Evolutionary conservation across 768 basidiomycete genomes (phyloP).

Genomic region (Naganishia friedmannii): DNA sequence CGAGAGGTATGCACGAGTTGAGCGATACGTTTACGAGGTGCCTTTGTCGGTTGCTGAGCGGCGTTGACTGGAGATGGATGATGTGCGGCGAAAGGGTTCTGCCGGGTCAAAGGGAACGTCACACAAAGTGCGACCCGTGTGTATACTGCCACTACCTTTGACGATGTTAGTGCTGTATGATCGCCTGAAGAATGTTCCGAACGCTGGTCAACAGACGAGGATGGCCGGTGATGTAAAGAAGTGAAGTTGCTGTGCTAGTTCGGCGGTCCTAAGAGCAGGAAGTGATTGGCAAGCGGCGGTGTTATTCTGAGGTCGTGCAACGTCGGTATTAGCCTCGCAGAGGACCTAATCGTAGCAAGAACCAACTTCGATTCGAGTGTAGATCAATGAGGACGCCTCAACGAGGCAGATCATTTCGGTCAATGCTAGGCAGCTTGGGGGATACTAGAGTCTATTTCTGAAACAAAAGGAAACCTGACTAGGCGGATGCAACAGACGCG

Average conservation of each 20-base stretch:
- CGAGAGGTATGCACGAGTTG: neutral
- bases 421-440: too few relatives aligned
- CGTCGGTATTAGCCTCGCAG: constrained; percentile 10
- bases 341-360: neutral
- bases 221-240: neutral
- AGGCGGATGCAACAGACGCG: neutral
- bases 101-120: neutral
- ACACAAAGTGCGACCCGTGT: neutral
- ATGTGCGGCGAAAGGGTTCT: neutral
- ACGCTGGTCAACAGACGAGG: neutral
- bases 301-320: too few relatives aligned
- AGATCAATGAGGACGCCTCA: neutral
- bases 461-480: neutral
- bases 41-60: neutral
- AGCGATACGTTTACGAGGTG: neutral
- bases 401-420: too few relatives aligned
- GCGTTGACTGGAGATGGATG: neutral
- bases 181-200: neutral
- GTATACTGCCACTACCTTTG: neutral
- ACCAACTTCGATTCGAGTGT: neutral
- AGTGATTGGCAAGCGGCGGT: too few relatives aligned
- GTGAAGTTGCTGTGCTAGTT: neutral
- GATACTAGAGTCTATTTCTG: too few relatives aligned
- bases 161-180: neutral
- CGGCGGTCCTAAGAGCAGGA: too few relatives aligned